Evolutionary conservation across 768 basidiomycete species (phyloP), one percentile per base, ranked within the genome.

Genomic region (Lactarius trivialis): DNA sequence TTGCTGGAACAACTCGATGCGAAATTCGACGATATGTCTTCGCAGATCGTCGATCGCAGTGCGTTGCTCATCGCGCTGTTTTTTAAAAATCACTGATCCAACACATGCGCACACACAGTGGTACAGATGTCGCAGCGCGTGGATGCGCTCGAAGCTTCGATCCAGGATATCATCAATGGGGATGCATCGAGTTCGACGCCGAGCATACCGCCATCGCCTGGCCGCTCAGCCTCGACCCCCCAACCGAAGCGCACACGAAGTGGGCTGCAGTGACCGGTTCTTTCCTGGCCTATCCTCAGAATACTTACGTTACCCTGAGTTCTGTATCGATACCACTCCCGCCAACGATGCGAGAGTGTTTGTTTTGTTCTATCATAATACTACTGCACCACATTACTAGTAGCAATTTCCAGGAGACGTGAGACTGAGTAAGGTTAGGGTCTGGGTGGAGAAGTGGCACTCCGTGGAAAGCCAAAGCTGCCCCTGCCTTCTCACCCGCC

Each of bases 11-110:
- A 94, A 68, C 79, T 97, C n/a, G 93, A 97, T 69, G 69, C 82
- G 53, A 91, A 91, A 65, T 96, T 97, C 69, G 92, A 96, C 68
- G 89, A 93, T 56, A 95, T 95, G 92, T 95, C 93, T 34, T 79
- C 79, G 21, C 89, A 95, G 72, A 91, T 97, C 65, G 79, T 96
- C 64, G 88, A 91, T 60, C 80, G 88, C 68, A 91, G 89, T 92
- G 70, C 68, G 87, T 80, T 53, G 45, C 55, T 50, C 21, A 33
- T 51, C 48, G 59, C 17, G 43, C 59, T 50, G 54, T 50, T 12
- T 60, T 30, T 26, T 55, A 66, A n/a, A n/a, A n/a, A 60, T 61
- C 58, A 7, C 12, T 48, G 45, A 48, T 24, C 21, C 26, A 21
- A 21, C 43, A 45, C 37, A 52, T 41, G n/a, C 37, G 52, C 41